Evolutionary conservation across 73 alveolate genomes (phyloP).

Genomic region (Tetrahymena elliotti): DNA sequence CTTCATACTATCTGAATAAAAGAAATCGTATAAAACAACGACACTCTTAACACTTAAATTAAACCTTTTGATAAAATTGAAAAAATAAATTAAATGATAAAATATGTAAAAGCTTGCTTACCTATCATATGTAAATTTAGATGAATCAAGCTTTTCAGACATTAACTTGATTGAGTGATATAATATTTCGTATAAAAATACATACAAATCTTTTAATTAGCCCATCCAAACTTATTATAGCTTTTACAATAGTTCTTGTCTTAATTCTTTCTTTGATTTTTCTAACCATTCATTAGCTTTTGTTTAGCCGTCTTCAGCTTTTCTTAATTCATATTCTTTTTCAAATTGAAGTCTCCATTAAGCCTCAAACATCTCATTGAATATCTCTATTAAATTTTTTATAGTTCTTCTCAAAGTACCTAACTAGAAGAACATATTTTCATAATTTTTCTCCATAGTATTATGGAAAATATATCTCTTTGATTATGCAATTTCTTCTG

Average conservation of each 20-base stretch:
- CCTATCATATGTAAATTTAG: neutral
- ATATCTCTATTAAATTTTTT: neutral
- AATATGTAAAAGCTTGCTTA: neutral
- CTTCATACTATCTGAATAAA: neutral
- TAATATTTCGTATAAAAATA: neutral
- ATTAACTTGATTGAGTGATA: neutral
- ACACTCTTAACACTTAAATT: neutral
- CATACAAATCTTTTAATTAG: neutral
- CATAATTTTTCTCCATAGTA: neutral
- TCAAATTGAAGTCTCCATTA: neutral
- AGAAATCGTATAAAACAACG: neutral
- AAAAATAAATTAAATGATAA: neutral
- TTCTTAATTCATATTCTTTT: neutral
- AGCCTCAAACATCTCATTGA: neutral
- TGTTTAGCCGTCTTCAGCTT: neutral
- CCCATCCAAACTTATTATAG: neutral
- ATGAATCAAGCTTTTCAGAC: neutral
- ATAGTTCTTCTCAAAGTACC: neutral
- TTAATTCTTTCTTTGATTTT: neutral
- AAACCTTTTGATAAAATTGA: neutral
- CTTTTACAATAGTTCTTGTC: neutral
- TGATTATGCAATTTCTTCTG: neutral
- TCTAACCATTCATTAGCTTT: neutral
- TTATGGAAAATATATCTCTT: neutral
- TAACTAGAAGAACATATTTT: neutral